These are phyloP conservation scores for Rhynchosporium secalis DNA, from an alignment of 2,329 filamentous ascomycete species.

Conservation along the genomic window DNA sequence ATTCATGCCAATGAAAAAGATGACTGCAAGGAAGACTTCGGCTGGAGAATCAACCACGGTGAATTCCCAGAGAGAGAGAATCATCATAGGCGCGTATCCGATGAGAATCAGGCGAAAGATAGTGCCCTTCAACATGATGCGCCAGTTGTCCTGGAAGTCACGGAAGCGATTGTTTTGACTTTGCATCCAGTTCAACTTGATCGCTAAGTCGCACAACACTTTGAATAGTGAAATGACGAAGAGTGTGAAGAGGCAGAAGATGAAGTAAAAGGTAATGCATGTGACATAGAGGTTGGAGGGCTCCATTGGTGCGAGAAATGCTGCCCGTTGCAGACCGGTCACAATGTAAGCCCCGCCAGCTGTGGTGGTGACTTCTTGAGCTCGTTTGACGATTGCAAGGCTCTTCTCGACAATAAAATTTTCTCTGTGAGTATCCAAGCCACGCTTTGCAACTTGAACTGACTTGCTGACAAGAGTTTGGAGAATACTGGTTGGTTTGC, in stretches of 20 bases:
- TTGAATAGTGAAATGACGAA: conserved; percentile 78
- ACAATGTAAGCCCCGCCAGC: conserved; percentile 61
- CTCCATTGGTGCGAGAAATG: conserved; percentile 83
- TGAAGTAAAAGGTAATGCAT: conserved; percentile 81
- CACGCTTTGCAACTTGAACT: conserved; percentile 70
- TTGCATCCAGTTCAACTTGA: conserved; percentile 76
- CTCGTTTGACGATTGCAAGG: conserved; percentile 36
- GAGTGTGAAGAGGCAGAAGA: conserved; percentile 76
- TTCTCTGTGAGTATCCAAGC: conserved; percentile 40
- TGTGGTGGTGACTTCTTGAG: conserved; percentile 56
- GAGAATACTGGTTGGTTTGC: conserved; percentile 78
- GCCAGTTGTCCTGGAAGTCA: conserved; percentile 93
- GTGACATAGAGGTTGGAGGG: conserved; percentile 92
- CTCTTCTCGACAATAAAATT: background rate
- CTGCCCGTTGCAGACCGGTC: conserved; percentile 83
- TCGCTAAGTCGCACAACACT: conserved; percentile 72
- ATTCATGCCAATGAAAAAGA: conserved; percentile 82
- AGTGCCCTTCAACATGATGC: conserved; percentile 88
- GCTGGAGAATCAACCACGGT: conserved; percentile 82
- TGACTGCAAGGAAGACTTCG: conserved; percentile 81
- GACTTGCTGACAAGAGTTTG: conserved; percentile 73
- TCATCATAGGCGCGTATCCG: conserved; percentile 86
- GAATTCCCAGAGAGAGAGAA: conserved; percentile 92
- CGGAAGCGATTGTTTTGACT: conserved; percentile 70
- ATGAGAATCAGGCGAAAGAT: conserved; percentile 88